phyloP scores from a whole-genome alignment of 1,284 basidiomycete species.

The Tausonia pullulans region DNA sequence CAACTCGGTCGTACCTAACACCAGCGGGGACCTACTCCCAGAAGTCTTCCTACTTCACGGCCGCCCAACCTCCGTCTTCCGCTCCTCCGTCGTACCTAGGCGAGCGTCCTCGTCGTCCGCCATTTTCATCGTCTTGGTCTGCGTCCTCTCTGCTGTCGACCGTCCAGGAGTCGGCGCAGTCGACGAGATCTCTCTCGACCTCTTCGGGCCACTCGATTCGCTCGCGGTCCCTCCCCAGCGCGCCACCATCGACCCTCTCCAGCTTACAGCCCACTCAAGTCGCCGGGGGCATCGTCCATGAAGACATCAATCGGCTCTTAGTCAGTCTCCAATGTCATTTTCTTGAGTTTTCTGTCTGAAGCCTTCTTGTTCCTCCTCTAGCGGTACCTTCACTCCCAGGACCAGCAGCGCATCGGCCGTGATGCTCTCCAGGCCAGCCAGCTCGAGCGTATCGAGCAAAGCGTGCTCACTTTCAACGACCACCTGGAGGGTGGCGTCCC shows the following conservation, averaged over 20 bases:
- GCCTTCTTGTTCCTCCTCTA: neutral
- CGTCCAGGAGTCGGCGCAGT: neutral
- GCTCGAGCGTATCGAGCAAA: constrained; percentile 10
- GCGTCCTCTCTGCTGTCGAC: neutral
- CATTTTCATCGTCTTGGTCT: neutral
- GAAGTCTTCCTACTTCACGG: neutral
- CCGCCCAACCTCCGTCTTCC: neutral
- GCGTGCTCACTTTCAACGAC: constrained; percentile 3
- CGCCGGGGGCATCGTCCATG: neutral
- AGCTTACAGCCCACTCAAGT: no score
- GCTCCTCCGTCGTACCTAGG: neutral
- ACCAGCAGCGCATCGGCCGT: constrained; percentile 6
- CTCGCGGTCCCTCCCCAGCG: no score
- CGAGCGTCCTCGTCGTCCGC: neutral
- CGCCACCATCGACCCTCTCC: no score
- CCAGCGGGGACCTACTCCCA: neutral
- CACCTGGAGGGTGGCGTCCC: neutral
- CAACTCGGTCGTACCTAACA: neutral
- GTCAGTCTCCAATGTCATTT: neutral
- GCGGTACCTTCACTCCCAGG: constrained; percentile 8
- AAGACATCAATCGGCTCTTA: neutral
- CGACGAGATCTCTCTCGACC: neutral
- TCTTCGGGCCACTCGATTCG: neutral
- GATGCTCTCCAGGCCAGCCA: constrained; percentile 1
- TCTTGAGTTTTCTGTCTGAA: neutral